A percentile compares a stretch with the other conserved stretches of the same genome.
Evolutionary conservation across 176 grass and related monocot species (phyloP).

Genomic region (Triticum turgidum): DNA sequence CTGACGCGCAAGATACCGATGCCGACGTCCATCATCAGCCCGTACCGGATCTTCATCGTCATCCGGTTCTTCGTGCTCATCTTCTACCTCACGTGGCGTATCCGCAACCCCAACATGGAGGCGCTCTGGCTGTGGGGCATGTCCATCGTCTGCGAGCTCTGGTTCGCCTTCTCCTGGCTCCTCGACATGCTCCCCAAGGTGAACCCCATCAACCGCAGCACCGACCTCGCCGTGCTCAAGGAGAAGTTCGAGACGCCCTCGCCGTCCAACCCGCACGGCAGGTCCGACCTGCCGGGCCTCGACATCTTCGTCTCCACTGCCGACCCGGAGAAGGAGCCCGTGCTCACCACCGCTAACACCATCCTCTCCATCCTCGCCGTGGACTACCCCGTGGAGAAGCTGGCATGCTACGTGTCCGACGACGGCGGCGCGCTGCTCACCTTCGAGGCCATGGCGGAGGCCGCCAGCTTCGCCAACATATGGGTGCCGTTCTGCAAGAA

Average conservation of each 20-base stretch:
- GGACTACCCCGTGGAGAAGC: constrained; percentile 93
- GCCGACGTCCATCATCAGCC: constrained; percentile 86
- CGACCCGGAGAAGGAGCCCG: constrained; percentile 94
- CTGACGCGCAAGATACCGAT: constrained; percentile 81
- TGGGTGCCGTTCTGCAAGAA: constrained; percentile 97
- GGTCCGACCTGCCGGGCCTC: constrained; percentile 83
- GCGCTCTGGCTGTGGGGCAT: constrained; percentile 94
- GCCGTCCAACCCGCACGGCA: constrained; percentile 68
- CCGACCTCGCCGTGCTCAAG: constrained; percentile 72
- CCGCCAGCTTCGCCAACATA: constrained; percentile 84
- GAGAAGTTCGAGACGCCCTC: constrained; percentile 87
- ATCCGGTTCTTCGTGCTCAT: constrained; percentile 69
- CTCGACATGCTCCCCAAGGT: constrained; percentile 91
- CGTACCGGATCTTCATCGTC: constrained; percentile 85
- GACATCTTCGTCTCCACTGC: constrained; percentile 96
- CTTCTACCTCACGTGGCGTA: constrained; percentile 85
- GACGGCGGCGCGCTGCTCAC: constrained; percentile 87
- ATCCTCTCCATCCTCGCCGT: constrained; percentile 87
- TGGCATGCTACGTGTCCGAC: constrained; percentile 91
- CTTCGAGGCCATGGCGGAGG: constrained; percentile 98
- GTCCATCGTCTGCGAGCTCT: constrained; percentile 97
- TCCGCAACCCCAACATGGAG: constrained; percentile 85
- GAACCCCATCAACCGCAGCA: constrained; percentile 79
- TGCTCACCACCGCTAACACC: constrained; percentile 88
- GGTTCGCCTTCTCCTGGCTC: constrained; percentile 98